Base-by-base conservation (phyloP, 2,329 filamentous ascomycete genomes). In the Conoideocrella luteorostrata region DNA sequence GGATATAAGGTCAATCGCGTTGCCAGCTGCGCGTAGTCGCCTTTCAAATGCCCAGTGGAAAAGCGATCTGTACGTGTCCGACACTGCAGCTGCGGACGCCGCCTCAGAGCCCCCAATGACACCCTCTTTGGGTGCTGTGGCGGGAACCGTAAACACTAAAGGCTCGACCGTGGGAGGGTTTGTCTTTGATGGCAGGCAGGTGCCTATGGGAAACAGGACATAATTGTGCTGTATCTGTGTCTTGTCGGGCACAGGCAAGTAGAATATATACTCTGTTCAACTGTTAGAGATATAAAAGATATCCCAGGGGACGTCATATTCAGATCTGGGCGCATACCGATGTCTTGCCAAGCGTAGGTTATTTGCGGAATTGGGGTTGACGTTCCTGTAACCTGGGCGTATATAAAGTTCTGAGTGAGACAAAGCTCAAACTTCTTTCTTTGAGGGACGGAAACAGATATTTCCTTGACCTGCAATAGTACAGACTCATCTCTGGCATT, bases 391-490 rank as follows among this genome's bases (percentile, higher is more conserved):
- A 67, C 65, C 28, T 74, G 69, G 12, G 78, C 78, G 49, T 82
- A 83, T 26, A 84, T 54, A 50, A 77, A 75, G 47, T 71, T 69
- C 5, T 70, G 63, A 3, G 80, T 84, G 49, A 84, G 75, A 59
- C 77, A 80, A 7, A 85, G 59, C 50, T 80, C 77, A 52, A 79
- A 79, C 61, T 84, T 86, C 63, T 85, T 86, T 49, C 82, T 70
- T 63, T 81, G 78, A 0, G 82, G 82, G 4, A 83, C 70, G 1
- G 78, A 76, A n/a, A 84, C 69, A 0, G 80, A 84, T 17, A 85
- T 79, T 35, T 84, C 81, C 59, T 80, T 81, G 47, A 84, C 68
- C 50, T 76, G 75, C 15, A 84, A 65, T 21, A 82, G 60, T 0
- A 82, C 62, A 6, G 67, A 54, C 51, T 82, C 78, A 5, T 67